phyloP scores from a whole-genome alignment of 768 basidiomycete genomes.

The Tubosaeta sp. region DNA sequence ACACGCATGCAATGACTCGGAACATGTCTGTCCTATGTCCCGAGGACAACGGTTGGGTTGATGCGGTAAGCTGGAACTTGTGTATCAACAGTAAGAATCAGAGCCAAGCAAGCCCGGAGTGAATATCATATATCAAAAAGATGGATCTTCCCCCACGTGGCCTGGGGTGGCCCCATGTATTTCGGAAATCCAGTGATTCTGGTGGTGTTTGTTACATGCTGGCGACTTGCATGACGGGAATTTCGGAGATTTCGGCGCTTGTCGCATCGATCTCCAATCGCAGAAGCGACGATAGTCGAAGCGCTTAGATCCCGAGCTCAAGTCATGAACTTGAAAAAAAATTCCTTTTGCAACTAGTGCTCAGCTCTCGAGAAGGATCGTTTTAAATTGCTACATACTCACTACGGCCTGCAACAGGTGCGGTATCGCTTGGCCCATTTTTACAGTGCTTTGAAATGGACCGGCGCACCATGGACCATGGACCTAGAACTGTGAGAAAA shows the following conservation, averaged over 20 bases:
- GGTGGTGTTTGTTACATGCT: neutral
- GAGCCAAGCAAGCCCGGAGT: neutral
- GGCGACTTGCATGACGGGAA: neutral
- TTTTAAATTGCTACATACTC: neutral
- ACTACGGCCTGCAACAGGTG: neutral
- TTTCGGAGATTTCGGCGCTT: neutral
- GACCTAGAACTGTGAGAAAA: neutral
- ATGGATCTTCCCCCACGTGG: neutral
- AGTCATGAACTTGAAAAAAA: neutral
- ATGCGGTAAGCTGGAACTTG: neutral
- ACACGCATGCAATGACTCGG: neutral
- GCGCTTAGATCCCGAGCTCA: neutral
- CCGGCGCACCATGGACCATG: neutral
- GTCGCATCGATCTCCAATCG: neutral
- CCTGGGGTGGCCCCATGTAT: neutral
- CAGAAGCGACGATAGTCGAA: neutral
- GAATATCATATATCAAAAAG: neutral
- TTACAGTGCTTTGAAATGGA: neutral
- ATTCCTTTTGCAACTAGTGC: neutral
- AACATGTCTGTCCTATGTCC: neutral
- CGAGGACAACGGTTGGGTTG: neutral
- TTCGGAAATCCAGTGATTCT: neutral
- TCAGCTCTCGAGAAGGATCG: neutral
- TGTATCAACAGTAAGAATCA: neutral
- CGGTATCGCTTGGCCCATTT: neutral